A percentile compares a stretch with the other conserved stretches of the same genome.
Conservation (phyloP, 1,139 yeast genomes). For the Geotrichum cucujoidarum region DNA sequence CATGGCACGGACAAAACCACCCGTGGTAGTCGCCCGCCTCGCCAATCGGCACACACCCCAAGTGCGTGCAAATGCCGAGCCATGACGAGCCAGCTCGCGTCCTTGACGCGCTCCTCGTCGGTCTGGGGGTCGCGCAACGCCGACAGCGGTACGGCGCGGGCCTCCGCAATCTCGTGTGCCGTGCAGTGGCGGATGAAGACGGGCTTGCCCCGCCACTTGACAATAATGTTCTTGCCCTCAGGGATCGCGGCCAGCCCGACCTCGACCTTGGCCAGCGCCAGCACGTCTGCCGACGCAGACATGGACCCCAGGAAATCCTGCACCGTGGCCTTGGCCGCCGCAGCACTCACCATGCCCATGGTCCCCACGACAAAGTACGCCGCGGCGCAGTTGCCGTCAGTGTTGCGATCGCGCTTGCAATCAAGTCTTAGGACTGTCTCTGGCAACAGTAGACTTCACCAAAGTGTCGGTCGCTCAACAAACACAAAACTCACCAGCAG, state of each 20-base stretch:
- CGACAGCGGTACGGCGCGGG: constrained; percentile 70
- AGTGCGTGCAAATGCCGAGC: constrained; percentile 98
- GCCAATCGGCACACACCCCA: constrained; percentile 99
- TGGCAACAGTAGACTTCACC: not conserved
- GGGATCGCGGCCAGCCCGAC: constrained; percentile 93
- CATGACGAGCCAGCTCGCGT: constrained; percentile 99
- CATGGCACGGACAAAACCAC: constrained; percentile 99
- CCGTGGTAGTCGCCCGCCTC: constrained; percentile 99
- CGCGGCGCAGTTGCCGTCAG: constrained; percentile 74
- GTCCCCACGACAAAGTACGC: constrained; percentile 98
- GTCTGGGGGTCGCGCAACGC: constrained; percentile 89
- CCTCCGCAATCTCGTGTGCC: constrained; percentile 86
- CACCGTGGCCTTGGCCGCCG: constrained; percentile 96
- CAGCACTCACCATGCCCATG: constrained; percentile 88
- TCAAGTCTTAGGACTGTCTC: not conserved
- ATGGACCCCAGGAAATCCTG: constrained; percentile 88
- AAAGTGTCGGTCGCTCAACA: not conserved
- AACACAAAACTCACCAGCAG: constrained; percentile 16
- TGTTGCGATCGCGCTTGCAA: constrained; percentile 62
- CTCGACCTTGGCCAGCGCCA: constrained; percentile 99
- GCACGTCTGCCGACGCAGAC: constrained; percentile 98
- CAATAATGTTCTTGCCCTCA: constrained; percentile 95
- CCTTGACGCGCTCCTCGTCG: constrained; percentile 90
- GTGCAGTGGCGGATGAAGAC: constrained; percentile 99
- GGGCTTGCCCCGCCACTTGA: constrained; percentile 99